A percentile compares a stretch with the other conserved stretches of the same genome.
Conservation (phyloP, 306 rosid genomes). For the Lathyrus tuberosus region DNA sequence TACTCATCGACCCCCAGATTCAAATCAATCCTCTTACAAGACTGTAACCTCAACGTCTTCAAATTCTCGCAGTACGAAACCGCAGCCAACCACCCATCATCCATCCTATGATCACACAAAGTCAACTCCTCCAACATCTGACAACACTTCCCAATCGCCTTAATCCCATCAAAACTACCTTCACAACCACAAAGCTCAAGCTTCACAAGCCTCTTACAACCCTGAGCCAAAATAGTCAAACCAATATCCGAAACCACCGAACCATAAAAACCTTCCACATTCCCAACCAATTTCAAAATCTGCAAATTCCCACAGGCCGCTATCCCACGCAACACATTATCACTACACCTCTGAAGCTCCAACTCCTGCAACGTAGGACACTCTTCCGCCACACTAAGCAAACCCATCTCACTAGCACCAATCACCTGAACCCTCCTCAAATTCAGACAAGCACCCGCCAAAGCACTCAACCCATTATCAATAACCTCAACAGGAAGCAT, state of each 20-base stretch:
- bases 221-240: conserved; percentile 88
- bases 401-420: conserved; percentile 80
- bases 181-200: conserved; percentile 92
- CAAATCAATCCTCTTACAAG: conserved; percentile 69
- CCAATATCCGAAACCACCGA: conserved; percentile 89
- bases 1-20: conserved; percentile 65
- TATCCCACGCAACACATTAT: conserved; percentile 74
- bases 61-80: conserved; percentile 79
- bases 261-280: conserved; percentile 62
- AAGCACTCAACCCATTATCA: conserved; percentile 65
- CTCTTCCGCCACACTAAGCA: conserved; percentile 76
- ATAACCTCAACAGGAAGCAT: conserved; percentile 68
- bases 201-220: conserved; percentile 85
- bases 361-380: conserved; percentile 77
- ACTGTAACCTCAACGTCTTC: conserved; percentile 74
- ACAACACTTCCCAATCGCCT: conserved; percentile 94
- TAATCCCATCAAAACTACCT: conserved; percentile 93
- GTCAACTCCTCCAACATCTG: conserved; percentile 91
- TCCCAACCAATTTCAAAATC: conserved; percentile 75
- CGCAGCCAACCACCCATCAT: conserved; percentile 81
- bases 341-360: conserved; percentile 80
- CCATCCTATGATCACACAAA: conserved; percentile 86
- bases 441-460: conserved; percentile 79
- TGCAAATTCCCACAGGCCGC: conserved; percentile 82
- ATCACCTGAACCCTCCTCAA: conserved; percentile 66